phyloP scores from a whole-genome alignment of 1,139 yeast species.

The Debaryomyces singareniensis region DNA sequence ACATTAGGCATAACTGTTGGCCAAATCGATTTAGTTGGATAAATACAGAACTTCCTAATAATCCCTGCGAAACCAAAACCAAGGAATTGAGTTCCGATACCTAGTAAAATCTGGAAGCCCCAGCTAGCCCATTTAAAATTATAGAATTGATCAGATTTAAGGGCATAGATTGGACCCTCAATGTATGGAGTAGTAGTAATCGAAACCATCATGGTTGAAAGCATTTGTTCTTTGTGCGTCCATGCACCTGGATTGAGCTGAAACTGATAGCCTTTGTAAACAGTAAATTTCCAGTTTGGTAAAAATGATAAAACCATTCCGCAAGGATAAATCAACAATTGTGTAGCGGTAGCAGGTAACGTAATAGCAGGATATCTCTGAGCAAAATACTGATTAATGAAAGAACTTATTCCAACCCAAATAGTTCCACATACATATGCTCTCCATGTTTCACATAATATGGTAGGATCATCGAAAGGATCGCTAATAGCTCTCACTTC shows the following conservation, averaged over 20 bases:
- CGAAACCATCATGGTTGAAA: constrained; percentile 19
- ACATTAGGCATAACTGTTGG: constrained; percentile 51
- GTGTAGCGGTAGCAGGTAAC: constrained; percentile 19
- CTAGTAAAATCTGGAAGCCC: constrained; percentile 47
- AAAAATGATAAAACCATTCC: constrained; percentile 15
- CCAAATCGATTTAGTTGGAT: constrained; percentile 54
- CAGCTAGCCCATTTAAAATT: constrained; percentile 32
- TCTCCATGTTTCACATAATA: constrained; percentile 51
- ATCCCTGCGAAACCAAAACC: constrained; percentile 65
- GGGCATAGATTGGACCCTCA: constrained; percentile 15
- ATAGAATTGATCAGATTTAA: constrained; percentile 15
- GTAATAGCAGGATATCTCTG: constrained; percentile 49
- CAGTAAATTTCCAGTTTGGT: constrained; percentile 14
- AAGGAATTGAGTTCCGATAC: constrained; percentile 48
- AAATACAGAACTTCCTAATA: constrained; percentile 48
- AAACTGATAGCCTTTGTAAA: constrained; percentile 5
- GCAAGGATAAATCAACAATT: constrained; percentile 19
- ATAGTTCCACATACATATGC: constrained; percentile 47
- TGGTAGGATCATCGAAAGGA: constrained; percentile 45
- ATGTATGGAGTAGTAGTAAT: constrained; percentile 14
- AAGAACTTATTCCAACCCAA: constrained; percentile 49
- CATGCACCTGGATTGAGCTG: constrained; percentile 24
- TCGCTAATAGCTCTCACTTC: constrained; percentile 58
- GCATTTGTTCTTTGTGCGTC: constrained; percentile 22
- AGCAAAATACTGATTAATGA: constrained; percentile 52